A percentile compares a stretch with the other conserved stretches of the same genome.
Evolutionary conservation across 2,329 filamentous ascomycete genomes (phyloP).

Genomic region (Cladosporium sp.): DNA sequence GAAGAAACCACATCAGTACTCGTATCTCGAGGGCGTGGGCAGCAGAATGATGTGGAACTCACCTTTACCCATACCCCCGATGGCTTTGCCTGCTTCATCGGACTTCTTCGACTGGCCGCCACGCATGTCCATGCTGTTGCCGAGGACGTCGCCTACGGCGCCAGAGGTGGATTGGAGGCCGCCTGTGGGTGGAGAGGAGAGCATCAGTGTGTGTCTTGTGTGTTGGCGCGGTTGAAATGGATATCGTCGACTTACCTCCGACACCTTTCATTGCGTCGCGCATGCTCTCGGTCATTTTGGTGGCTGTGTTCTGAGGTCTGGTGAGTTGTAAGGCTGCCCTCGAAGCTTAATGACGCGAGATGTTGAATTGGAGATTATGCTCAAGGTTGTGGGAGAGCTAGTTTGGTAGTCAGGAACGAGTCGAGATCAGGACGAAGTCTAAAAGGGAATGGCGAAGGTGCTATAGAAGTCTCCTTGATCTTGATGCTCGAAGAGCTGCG

Average conservation of each 20-base stretch:
- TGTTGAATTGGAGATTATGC: not conserved
- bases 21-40: not conserved
- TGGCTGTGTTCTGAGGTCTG: not conserved
- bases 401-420: not conserved
- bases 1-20: not conserved
- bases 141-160: conserved; percentile 24
- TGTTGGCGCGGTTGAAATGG: not conserved
- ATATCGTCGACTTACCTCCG: conserved; percentile 19
- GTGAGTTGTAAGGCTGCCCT: not conserved
- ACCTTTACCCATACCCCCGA: conserved; percentile 24
- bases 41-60: not conserved
- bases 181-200: conserved; percentile 15
- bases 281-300: conserved; percentile 23
- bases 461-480: not conserved
- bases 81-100: conserved; percentile 23
- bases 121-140: conserved; percentile 21
- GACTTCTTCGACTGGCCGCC: conserved; percentile 26
- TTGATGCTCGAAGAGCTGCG: not conserved
- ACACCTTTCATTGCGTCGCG: conserved; percentile 28
- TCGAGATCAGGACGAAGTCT: not conserved
- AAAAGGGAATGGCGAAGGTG: not conserved
- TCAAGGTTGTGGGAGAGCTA: not conserved
- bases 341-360: not conserved
- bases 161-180: conserved; percentile 25
- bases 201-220: not conserved